Evolutionary conservation across 768 basidiomycete genomes (phyloP).

Genomic region (Amanita inopinata): DNA sequence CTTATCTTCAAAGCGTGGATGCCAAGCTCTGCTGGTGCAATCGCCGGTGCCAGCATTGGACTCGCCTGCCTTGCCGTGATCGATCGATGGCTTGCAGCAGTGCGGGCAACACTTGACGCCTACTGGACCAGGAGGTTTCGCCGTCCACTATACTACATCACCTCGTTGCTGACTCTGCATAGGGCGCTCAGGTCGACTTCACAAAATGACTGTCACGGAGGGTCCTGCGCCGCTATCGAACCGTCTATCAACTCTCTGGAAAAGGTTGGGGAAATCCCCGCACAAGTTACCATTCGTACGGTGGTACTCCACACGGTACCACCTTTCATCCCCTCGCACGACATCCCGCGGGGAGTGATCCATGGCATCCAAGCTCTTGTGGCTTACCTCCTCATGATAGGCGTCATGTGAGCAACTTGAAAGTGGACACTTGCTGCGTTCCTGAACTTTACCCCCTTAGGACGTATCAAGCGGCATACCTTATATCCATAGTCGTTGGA

Average conservation of each 20-base stretch:
- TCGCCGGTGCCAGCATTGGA: conserved; percentile 67
- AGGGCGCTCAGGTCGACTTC: not conserved
- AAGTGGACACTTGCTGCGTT: not conserved
- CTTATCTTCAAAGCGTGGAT: conserved; percentile 61
- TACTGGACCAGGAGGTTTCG: conserved; percentile 54
- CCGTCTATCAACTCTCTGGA: not conserved
- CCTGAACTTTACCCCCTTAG: conserved; percentile 27
- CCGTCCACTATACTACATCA: not conserved
- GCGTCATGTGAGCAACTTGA: conserved; percentile 54
- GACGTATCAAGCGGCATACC: conserved; percentile 76
- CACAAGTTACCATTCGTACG: too few relatives aligned
- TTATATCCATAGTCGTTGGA: conserved; percentile 65
- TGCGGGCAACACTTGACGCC: conserved; percentile 39
- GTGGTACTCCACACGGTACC: conserved; percentile 34
- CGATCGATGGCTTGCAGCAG: conserved; percentile 59
- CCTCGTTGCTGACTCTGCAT: too few relatives aligned
- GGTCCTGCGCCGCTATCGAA: too few relatives aligned
- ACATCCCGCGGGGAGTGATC: conserved; percentile 60
- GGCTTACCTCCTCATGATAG: conserved; percentile 69
- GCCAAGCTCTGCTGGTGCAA: conserved; percentile 59
- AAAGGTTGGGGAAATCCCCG: conserved; percentile 9
- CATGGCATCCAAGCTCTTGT: conserved; percentile 55
- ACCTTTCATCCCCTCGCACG: conserved; percentile 60
- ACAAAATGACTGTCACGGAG: too few relatives aligned
- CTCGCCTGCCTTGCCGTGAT: conserved; percentile 58